Evolutionary conservation across 2,329 filamentous ascomycete species (phyloP).

Genomic region (Fusarium chuoi): DNA sequence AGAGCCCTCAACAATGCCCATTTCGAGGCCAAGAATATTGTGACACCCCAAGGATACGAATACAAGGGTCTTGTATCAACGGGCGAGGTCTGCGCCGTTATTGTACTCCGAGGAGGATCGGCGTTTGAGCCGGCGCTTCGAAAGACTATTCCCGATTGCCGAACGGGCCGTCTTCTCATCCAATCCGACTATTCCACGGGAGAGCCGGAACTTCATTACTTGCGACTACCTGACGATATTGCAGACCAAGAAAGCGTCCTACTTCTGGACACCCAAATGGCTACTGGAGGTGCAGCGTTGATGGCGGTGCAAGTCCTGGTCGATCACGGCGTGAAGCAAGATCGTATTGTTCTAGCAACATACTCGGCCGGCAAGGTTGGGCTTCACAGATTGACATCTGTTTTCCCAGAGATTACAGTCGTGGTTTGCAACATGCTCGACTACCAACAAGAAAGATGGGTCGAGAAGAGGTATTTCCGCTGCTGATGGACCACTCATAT

Average conservation of each 20-base stretch:
- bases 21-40: constrained; percentile 71
- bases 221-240: constrained; percentile 81
- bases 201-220: constrained; percentile 92
- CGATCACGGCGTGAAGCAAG: constrained; percentile 88
- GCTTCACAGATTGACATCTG: constrained; percentile 84
- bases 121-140: constrained; percentile 89
- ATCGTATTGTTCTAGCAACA: constrained; percentile 90
- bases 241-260: constrained; percentile 81
- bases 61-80: constrained; percentile 78
- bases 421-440: constrained; percentile 85
- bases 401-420: constrained; percentile 87
- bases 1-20: constrained; percentile 81
- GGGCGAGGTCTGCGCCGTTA: constrained; percentile 84
- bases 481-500: constrained; percentile 63
- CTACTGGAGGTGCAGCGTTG: constrained; percentile 82
- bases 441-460: constrained; percentile 87
- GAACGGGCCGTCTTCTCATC: constrained; percentile 88
- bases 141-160: constrained; percentile 91
- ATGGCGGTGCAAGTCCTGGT: constrained; percentile 98
- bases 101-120: constrained; percentile 88
- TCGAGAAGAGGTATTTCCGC: constrained; percentile 90
- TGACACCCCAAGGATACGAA: constrained; percentile 74
- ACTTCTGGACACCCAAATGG: constrained; percentile 93
- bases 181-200: constrained; percentile 87
- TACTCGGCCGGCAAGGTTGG: constrained; percentile 89